A percentile compares a stretch with the other conserved stretches of the same genome.
These are phyloP conservation scores for Cenchrus americanus DNA, from an alignment of 176 grass and related monocot species.

Conservation along the genomic window DNA sequence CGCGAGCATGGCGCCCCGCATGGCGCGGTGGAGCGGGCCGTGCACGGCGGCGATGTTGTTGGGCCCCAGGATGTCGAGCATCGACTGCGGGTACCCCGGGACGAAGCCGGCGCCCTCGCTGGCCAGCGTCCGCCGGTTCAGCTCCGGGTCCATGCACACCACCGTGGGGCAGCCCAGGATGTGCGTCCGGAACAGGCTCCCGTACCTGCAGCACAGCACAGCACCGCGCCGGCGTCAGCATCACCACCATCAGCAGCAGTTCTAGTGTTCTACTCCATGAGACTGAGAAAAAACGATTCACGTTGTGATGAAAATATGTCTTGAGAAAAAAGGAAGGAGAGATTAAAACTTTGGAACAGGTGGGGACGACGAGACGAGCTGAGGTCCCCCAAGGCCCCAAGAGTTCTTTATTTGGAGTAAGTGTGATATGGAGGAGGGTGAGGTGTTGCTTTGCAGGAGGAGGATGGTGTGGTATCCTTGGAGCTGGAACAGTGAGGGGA, in stretches of 20 bases:
- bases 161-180: constrained; percentile 97
- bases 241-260: background rate
- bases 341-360: background rate
- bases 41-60: constrained; percentile 95
- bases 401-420: background rate
- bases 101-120: constrained; percentile 76
- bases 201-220: constrained; percentile 76
- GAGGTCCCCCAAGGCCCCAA: background rate
- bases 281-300: background rate
- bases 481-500: constrained; percentile 60
- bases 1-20: constrained; percentile 79
- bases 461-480: background rate
- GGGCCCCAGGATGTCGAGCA: constrained; percentile 81
- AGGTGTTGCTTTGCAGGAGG: background rate
- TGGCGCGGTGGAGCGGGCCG: constrained; percentile 73
- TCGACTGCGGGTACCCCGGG: constrained; percentile 95
- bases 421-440: background rate
- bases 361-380: background rate
- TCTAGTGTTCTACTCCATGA: background rate
- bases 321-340: background rate
- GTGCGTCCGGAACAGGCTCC: constrained; percentile 87
- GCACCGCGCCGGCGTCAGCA: background rate
- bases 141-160: constrained; percentile 93
- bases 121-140: constrained; percentile 73
- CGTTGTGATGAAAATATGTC: too few relatives aligned